phyloP scores from a whole-genome alignment of 140 eudicot species.

The Erigeron philadelphicus region DNA sequence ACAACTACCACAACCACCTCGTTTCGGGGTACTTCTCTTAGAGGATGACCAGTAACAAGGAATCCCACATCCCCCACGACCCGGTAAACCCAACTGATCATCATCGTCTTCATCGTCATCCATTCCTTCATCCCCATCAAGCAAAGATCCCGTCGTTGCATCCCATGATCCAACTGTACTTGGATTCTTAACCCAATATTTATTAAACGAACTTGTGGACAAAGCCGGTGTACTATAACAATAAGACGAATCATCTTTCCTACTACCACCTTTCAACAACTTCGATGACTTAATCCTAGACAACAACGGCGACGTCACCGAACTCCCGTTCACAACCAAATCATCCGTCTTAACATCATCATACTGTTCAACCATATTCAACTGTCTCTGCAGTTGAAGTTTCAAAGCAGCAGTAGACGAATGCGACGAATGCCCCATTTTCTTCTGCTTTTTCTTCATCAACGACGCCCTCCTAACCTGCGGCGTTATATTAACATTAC shows the following conservation, averaged over 20 bases:
- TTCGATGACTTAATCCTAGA: slow-evolving; percentile 54
- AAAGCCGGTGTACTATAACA: slow-evolving; percentile 82
- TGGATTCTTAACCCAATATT: slow-evolving; percentile 52
- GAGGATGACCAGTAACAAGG: slow-evolving; percentile 89
- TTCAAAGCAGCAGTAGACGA: slow-evolving; percentile 46
- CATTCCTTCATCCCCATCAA: slow-evolving; percentile 60
- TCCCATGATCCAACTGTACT: slow-evolving; percentile 93
- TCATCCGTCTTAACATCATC: slow-evolving; percentile 68
- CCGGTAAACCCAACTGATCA: slow-evolving; percentile 63
- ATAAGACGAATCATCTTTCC: slow-evolving; percentile 69
- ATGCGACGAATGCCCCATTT: slow-evolving; percentile 30
- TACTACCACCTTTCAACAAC: slow-evolving; percentile 42
- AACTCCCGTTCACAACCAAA: slow-evolving; percentile 30
- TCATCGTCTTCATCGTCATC: slow-evolving; percentile 45
- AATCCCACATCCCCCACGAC: slow-evolving; percentile 87
- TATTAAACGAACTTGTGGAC: slow-evolving; percentile 66
- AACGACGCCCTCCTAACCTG: slow-evolving; percentile 39
- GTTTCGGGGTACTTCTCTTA: slow-evolving; percentile 67
- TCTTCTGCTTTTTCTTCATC: slow-evolving; percentile 52
- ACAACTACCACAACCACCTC: slow-evolving; percentile 58
- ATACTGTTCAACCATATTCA: slow-evolving; percentile 54
- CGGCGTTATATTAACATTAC: slow-evolving; percentile 23
- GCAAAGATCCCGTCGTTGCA: slow-evolving; percentile 58
- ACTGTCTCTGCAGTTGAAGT: slow-evolving; percentile 33
- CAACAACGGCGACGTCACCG: slow-evolving; percentile 64